phyloP scores from a whole-genome alignment of 306 rosid genomes.

The Glycyrrhiza uralensis region DNA sequence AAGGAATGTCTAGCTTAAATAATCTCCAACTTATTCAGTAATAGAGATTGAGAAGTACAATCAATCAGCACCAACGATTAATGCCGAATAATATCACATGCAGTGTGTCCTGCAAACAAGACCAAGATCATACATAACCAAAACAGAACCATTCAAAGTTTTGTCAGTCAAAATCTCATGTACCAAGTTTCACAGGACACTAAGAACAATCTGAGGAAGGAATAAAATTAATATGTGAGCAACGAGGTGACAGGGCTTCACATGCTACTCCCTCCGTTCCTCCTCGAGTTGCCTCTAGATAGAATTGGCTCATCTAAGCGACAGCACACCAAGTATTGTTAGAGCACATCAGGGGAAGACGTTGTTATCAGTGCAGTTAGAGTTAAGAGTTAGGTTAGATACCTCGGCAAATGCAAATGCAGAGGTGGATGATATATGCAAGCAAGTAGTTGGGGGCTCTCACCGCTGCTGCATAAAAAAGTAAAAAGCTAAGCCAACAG shows the following conservation, averaged over 20 bases:
- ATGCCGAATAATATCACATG: background rate
- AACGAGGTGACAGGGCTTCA: background rate
- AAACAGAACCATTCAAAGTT: background rate
- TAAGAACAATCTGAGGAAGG: background rate
- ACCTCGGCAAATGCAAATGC: slow-evolving; percentile 47
- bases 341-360: background rate
- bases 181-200: background rate
- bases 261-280: background rate
- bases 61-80: background rate
- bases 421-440: slow-evolving; percentile 36
- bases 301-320: slow-evolving; percentile 4
- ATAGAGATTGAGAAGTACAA: too few species aligned
- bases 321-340: slow-evolving; percentile 1
- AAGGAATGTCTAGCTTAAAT: background rate
- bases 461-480: too few species aligned
- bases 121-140: background rate
- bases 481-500: slow-evolving; percentile 46
- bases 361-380: too few species aligned
- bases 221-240: background rate
- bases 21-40: too few species aligned
- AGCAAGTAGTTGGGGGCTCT: slow-evolving; percentile 35
- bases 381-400: slow-evolving; percentile 63
- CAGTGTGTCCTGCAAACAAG: background rate
- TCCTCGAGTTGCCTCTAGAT: background rate
- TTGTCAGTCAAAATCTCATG: background rate